Percentiles rank a stretch among this genome's conserved stretches.
Evolutionary conservation across 768 basidiomycete species (phyloP).

Genomic region (Pulveroboletus ravenelii): DNA sequence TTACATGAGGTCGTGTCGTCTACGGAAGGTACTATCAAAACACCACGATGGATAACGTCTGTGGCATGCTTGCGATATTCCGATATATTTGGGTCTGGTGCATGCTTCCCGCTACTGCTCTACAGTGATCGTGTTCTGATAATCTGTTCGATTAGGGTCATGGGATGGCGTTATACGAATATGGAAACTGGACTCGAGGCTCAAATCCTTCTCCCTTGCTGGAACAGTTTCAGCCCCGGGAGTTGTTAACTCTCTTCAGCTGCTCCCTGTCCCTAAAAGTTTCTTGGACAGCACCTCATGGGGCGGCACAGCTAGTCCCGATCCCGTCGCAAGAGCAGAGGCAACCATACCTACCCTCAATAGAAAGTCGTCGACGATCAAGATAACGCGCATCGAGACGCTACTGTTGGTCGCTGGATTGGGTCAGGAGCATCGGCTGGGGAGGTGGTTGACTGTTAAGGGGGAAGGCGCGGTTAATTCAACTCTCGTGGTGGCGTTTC

Average conservation of each 20-base stretch:
- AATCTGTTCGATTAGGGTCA: slow-evolving; percentile 55
- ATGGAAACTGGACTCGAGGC: slow-evolving; percentile 81
- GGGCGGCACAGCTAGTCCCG: slow-evolving; percentile 12
- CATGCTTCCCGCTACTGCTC: slow-evolving; percentile 12
- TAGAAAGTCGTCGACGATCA: slow-evolving; percentile 22
- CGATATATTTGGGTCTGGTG: slow-evolving; percentile 88
- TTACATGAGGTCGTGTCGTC: slow-evolving; percentile 65
- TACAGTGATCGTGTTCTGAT: slow-evolving; percentile 1
- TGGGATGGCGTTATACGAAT: slow-evolving; percentile 88
- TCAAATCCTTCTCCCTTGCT: slow-evolving; percentile 70
- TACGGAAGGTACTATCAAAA: slow-evolving; percentile 68
- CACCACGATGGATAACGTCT: slow-evolving; percentile 89
- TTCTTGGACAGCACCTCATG: slow-evolving; percentile 43
- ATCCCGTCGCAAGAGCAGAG: background rate
- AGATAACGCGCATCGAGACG: slow-evolving; percentile 26
- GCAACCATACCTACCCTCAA: background rate
- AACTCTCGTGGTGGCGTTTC: slow-evolving; percentile 57
- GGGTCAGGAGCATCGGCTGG: slow-evolving; percentile 85
- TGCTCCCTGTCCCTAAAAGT: slow-evolving; percentile 51
- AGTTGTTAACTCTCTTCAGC: slow-evolving; percentile 86
- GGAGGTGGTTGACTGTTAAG: slow-evolving; percentile 81
- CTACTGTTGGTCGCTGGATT: slow-evolving; percentile 72
- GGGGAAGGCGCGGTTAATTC: slow-evolving; percentile 69
- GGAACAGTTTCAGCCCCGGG: slow-evolving; percentile 67
- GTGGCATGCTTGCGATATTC: slow-evolving; percentile 81